These are phyloP conservation scores for Phaseolus lunatus DNA, from an alignment of 306 rosid species.

Conservation along the genomic window DNA sequence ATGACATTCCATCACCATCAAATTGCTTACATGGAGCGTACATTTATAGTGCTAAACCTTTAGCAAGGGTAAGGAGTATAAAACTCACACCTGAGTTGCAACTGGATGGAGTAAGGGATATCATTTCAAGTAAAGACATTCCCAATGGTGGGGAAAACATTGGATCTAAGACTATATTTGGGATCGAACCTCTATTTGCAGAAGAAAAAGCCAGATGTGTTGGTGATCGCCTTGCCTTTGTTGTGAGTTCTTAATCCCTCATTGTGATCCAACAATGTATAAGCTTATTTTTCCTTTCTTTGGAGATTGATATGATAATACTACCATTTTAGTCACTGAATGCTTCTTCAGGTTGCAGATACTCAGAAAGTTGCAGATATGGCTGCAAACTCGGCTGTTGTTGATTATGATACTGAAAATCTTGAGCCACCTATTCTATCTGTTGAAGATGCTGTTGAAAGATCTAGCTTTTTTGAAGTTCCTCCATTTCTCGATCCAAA, in stretches of 20 bases:
- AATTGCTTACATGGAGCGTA: slow-evolving; percentile 81
- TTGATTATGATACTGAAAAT: slow-evolving; percentile 68
- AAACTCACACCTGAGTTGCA: slow-evolving; percentile 52
- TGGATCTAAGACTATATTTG: slow-evolving; percentile 59
- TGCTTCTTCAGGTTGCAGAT: slow-evolving; percentile 80
- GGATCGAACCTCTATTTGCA: slow-evolving; percentile 73
- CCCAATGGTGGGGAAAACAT: slow-evolving; percentile 70
- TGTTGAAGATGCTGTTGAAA: slow-evolving; percentile 79
- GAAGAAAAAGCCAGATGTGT: slow-evolving; percentile 65
- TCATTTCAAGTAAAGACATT: slow-evolving; percentile 73
- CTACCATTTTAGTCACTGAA: slow-evolving; percentile 37
- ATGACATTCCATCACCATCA: slow-evolving; percentile 85
- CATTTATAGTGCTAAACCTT: slow-evolving; percentile 76
- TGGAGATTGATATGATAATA: slow-evolving; percentile 6
- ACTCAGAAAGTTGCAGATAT: slow-evolving; percentile 83
- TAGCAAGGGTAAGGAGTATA: slow-evolving; percentile 70
- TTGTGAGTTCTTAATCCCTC: slow-evolving; percentile 57
- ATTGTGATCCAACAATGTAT: background rate
- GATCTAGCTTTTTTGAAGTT: slow-evolving; percentile 68
- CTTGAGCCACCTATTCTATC: slow-evolving; percentile 73
- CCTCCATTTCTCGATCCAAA: slow-evolving; percentile 65
- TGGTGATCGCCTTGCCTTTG: slow-evolving; percentile 80
- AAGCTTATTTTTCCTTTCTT: slow-evolving; percentile 28
- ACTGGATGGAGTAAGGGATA: slow-evolving; percentile 59
- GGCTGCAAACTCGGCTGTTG: slow-evolving; percentile 67